These are phyloP conservation scores for Cladobotryum protrusum DNA, from an alignment of 2,329 filamentous ascomycete genomes.

Conservation along the genomic window DNA sequence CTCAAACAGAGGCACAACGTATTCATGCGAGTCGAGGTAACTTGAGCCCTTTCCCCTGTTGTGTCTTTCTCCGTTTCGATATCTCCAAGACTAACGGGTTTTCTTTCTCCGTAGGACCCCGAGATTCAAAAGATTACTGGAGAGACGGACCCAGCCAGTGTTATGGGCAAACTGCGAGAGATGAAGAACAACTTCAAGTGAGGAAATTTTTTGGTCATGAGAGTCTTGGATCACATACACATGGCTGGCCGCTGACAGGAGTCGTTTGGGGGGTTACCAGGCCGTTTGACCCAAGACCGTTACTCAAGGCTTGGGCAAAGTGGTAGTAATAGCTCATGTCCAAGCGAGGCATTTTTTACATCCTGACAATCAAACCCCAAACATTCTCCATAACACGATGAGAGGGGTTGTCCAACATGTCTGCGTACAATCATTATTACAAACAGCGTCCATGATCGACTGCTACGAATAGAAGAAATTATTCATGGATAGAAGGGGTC, in stretches of 20 bases:
- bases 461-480: no score
- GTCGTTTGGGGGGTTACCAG: no score
- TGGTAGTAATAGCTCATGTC: no score
- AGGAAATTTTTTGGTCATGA: slow-evolving; percentile 25
- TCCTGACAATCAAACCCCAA: no score
- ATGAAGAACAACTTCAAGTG: slow-evolving; percentile 78
- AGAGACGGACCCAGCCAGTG: slow-evolving; percentile 70
- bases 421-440: no score
- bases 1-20: slow-evolving; percentile 73
- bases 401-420: no score
- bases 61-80: neutral
- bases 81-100: slow-evolving; percentile 3
- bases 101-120: slow-evolving; percentile 60
- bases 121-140: slow-evolving; percentile 78
- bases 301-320: no score
- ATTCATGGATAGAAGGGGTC: slow-evolving; percentile 53
- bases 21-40: slow-evolving; percentile 82
- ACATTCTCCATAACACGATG: no score
- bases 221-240: neutral
- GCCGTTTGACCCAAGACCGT: no score
- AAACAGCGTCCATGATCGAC: no score
- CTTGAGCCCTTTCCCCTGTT: slow-evolving; percentile 20
- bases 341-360: no score
- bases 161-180: slow-evolving; percentile 80
- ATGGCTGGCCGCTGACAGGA: no score